These are phyloP conservation scores for Phascolomyces articulosus DNA, from an alignment of 371 early-diverging fungal genomes.

Conservation along the genomic window DNA sequence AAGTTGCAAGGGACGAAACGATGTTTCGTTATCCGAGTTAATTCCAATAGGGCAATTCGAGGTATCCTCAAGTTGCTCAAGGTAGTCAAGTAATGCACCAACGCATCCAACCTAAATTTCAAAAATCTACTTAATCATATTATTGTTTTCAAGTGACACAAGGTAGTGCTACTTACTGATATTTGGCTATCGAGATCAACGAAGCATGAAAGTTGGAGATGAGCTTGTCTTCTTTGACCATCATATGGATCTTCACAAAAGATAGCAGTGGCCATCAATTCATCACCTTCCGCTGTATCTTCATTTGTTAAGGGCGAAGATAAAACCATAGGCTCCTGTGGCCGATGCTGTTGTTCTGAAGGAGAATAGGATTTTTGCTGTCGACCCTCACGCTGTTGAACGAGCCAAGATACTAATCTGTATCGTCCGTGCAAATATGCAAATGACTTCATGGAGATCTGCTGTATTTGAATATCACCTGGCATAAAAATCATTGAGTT, in stretches of 20 bases:
- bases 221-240: constrained; percentile 45
- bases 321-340: too few species aligned
- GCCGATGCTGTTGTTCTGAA: too few species aligned
- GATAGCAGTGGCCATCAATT: not conserved
- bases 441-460: constrained; percentile 59
- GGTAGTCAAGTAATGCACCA: constrained; percentile 61
- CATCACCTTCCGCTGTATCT: not conserved
- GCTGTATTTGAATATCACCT: constrained; percentile 29
- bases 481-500: not conserved
- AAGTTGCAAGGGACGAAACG: constrained; percentile 25
- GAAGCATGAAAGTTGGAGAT: constrained; percentile 52
- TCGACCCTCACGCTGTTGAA: not conserved
- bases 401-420: constrained; percentile 27
- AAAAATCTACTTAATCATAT: not conserved
- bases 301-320: not conserved
- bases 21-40: constrained; percentile 18
- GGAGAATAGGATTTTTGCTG: not conserved
- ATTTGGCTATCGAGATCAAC: constrained; percentile 50
- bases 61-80: constrained; percentile 33
- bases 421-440: constrained; percentile 49
- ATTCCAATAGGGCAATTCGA: constrained; percentile 19
- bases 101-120: constrained; percentile 61
- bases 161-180: constrained; percentile 18
- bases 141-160: too few species aligned
- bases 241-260: constrained; percentile 22